Conservation (phyloP, 179 eudicot species). For the Vitellaria paradoxa region DNA sequence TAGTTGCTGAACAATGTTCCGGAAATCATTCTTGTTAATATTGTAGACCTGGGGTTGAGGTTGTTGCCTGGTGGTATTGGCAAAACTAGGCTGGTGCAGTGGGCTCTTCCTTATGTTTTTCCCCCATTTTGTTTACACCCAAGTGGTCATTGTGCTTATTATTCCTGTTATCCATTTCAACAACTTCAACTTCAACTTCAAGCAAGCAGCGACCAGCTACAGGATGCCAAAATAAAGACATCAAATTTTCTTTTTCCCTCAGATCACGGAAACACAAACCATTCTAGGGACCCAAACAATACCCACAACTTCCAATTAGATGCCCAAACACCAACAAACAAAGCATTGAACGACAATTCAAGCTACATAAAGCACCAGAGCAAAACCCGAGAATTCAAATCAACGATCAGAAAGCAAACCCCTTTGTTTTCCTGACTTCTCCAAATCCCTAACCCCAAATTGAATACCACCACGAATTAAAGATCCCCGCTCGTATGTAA, state of each 20-base stretch:
- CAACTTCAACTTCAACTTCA: not conserved
- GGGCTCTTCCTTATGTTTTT: slow-evolving; percentile 85
- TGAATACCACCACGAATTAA: not conserved
- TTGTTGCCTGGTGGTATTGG: slow-evolving; percentile 49
- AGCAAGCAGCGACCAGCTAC: no score
- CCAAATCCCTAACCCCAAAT: slow-evolving; percentile 6
- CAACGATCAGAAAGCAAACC: slow-evolving; percentile 17
- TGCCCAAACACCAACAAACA: not conserved
- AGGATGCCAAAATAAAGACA: not conserved
- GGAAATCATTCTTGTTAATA: slow-evolving; percentile 87
- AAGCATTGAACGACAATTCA: not conserved
- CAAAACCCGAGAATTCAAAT: slow-evolving; percentile 6
- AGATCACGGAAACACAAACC: not conserved
- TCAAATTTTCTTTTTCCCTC: no score
- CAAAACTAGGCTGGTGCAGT: slow-evolving; percentile 63
- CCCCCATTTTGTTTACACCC: slow-evolving; percentile 93
- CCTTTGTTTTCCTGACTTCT: not conserved
- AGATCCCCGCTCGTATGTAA: not conserved
- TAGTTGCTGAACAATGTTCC: slow-evolving; percentile 84
- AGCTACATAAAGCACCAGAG: slow-evolving; percentile 4
- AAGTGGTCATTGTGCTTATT: slow-evolving; percentile 53
- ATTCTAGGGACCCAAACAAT: not conserved
- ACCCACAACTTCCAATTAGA: not conserved
- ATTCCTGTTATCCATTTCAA: slow-evolving; percentile 21
- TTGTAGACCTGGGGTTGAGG: slow-evolving; percentile 92